phyloP scores from a whole-genome alignment of 345 rosid genomes.

The Rhodomyrtus tomentosa region DNA sequence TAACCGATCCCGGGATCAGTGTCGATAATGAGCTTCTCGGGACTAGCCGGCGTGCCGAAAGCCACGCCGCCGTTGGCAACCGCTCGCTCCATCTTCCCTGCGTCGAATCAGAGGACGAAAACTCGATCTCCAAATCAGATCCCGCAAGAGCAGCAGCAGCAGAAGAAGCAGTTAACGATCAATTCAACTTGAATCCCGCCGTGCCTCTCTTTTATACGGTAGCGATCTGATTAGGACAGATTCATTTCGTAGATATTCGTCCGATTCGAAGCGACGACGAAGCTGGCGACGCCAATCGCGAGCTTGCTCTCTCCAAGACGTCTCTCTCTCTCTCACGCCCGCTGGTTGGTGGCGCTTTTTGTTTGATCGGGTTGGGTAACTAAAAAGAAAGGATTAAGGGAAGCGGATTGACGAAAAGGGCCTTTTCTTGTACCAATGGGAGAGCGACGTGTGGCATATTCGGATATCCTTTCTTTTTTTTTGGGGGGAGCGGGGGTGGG shows the following conservation, averaged over 20 bases:
- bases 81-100: not conserved
- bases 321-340: not conserved
- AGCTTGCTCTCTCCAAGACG: not conserved
- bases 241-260: not conserved
- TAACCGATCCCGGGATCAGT: conserved; percentile 98
- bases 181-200: not conserved
- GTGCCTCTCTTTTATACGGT: not conserved
- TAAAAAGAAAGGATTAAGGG: not conserved
- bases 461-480: too few species aligned
- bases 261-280: not conserved
- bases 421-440: not conserved
- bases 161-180: not conserved
- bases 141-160: not conserved
- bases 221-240: not conserved
- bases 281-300: not conserved
- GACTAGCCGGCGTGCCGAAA: conserved; percentile 9
- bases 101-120: not conserved
- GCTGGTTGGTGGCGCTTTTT: not conserved
- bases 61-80: conserved; percentile 8
- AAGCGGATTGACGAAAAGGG: not conserved
- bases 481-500: too few species aligned
- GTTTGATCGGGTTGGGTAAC: fast-evolving
- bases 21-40: conserved; percentile 79
- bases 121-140: not conserved
- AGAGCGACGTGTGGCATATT: not conserved